A percentile compares a stretch with the other conserved stretches of the same genome.
These are phyloP conservation scores for Penicillium hesseltinei DNA, from an alignment of 2,329 filamentous ascomycete genomes.

Conservation along the genomic window DNA sequence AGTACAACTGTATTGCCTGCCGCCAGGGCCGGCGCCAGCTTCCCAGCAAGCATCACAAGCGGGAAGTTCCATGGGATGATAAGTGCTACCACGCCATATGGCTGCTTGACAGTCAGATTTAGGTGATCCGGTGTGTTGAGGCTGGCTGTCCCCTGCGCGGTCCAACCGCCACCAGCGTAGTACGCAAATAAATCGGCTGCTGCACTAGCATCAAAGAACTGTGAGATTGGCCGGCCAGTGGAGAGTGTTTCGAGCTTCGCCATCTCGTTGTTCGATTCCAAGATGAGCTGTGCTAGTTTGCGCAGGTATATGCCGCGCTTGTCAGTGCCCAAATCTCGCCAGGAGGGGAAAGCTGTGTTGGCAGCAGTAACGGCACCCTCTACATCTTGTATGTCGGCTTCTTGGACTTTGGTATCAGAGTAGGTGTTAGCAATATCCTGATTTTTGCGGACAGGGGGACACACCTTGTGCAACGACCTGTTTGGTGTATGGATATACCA, in stretches of 20 bases:
- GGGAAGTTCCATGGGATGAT: conserved; percentile 62
- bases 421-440: not conserved
- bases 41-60: conserved; percentile 48
- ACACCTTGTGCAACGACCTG: conserved; percentile 31
- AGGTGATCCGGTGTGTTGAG: conserved; percentile 30
- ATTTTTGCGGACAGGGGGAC: not conserved
- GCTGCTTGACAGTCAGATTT: conserved; percentile 43
- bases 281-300: conserved; percentile 34
- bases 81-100: conserved; percentile 56
- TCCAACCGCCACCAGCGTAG: conserved; percentile 32
- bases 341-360: conserved; percentile 38
- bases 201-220: conserved; percentile 24
- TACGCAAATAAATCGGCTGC: conserved; percentile 27
- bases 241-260: conserved; percentile 38
- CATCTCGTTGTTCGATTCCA: conserved; percentile 30
- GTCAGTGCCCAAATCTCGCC: conserved; percentile 36
- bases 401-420: conserved; percentile 24
- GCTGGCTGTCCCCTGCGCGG: conserved; percentile 30
- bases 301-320: conserved; percentile 34
- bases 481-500: conserved; percentile 31
- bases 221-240: conserved; percentile 36
- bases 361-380: conserved; percentile 40
- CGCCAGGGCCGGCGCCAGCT: conserved; percentile 60
- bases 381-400: conserved; percentile 34
- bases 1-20: conserved; percentile 61